Percentiles rank a stretch among this genome's conserved stretches.
These are phyloP conservation scores for Chlorella sp. DNA, from an alignment of 139 green algal species.

Conservation along the genomic window DNA sequence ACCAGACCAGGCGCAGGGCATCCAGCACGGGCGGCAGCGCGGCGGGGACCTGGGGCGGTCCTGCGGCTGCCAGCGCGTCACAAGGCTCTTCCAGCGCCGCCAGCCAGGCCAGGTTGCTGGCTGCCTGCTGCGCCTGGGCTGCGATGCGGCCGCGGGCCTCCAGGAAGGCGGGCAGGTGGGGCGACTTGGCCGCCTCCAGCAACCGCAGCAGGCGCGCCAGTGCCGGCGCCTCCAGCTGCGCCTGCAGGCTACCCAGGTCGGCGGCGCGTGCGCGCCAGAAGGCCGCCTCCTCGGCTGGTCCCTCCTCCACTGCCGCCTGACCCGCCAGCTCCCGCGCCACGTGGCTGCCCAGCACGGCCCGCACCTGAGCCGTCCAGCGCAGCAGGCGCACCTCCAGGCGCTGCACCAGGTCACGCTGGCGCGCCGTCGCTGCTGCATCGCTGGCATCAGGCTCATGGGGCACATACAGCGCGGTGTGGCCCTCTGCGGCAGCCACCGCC, in stretches of 20 bases:
- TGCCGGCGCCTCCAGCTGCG: slow-evolving; percentile 69
- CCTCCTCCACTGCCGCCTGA: slow-evolving; percentile 26
- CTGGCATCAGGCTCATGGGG: slow-evolving; percentile 52
- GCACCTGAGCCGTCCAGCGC: slow-evolving; percentile 91
- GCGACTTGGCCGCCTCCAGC: slow-evolving; percentile 75
- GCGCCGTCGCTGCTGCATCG: slow-evolving; percentile 21
- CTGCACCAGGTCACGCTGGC: slow-evolving; percentile 86
- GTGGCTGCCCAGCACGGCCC: slow-evolving; percentile 75
- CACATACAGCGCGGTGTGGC: slow-evolving; percentile 88
- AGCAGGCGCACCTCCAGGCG: slow-evolving; percentile 86
- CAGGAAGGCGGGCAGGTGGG: slow-evolving; percentile 83
- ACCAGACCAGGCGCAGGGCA: slow-evolving; percentile 91
- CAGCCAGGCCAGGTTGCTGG: slow-evolving; percentile 88
- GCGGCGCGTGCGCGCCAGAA: slow-evolving; percentile 84
- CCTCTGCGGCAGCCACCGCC: slow-evolving; percentile 71
- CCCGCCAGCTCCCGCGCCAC: background rate
- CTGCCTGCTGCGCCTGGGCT: slow-evolving; percentile 74
- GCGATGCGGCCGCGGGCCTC: slow-evolving; percentile 79
- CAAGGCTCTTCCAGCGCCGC: slow-evolving; percentile 78
- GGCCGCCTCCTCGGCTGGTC: slow-evolving; percentile 85
- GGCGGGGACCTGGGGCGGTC: slow-evolving; percentile 60
- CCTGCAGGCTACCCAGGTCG: slow-evolving; percentile 79
- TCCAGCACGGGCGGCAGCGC: slow-evolving; percentile 82
- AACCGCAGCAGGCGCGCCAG: slow-evolving; percentile 46
- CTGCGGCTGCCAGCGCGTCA: slow-evolving; percentile 22